Conservation (phyloP, 1,139 yeast genomes). For the Suhomyces taliae region DNA sequence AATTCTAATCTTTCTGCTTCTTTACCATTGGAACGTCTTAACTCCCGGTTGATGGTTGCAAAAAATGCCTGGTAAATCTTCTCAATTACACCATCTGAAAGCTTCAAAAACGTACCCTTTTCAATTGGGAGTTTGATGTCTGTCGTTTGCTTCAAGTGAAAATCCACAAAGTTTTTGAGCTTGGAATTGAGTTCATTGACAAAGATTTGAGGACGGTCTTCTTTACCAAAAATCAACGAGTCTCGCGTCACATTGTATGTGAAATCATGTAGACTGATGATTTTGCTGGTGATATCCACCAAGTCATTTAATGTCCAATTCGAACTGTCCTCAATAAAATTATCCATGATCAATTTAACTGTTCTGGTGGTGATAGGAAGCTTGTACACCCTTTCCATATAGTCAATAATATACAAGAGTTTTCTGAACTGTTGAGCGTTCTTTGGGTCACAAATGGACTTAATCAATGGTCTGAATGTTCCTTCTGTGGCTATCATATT, state of each 20-base stretch:
- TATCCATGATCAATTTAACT: constrained; percentile 18
- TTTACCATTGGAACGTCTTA: neutral
- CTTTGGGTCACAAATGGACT: constrained; percentile 13
- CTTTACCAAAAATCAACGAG: constrained; percentile 7
- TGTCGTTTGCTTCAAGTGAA: constrained; percentile 9
- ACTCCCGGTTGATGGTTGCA: constrained; percentile 11
- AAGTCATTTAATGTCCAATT: constrained; percentile 13
- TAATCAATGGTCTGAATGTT: constrained; percentile 28
- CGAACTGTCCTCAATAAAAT: constrained; percentile 1
- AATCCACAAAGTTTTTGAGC: constrained; percentile 16
- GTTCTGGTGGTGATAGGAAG: constrained; percentile 31
- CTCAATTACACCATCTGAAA: constrained; percentile 21
- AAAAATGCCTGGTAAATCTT: constrained; percentile 17
- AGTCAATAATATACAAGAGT: constrained; percentile 16
- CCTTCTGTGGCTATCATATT: constrained; percentile 25
- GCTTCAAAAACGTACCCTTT: constrained; percentile 24
- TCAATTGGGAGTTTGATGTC: constrained; percentile 10
- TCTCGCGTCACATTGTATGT: constrained; percentile 22
- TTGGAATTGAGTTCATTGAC: constrained; percentile 15
- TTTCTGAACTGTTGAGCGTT: constrained; percentile 9
- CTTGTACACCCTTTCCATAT: constrained; percentile 19
- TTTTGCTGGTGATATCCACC: constrained; percentile 15
- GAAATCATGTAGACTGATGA: constrained; percentile 23
- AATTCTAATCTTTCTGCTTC: constrained; percentile 3
- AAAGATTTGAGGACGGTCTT: constrained; percentile 6